Conservation (phyloP, 139 green algal species). For the Chlorella sp. region DNA sequence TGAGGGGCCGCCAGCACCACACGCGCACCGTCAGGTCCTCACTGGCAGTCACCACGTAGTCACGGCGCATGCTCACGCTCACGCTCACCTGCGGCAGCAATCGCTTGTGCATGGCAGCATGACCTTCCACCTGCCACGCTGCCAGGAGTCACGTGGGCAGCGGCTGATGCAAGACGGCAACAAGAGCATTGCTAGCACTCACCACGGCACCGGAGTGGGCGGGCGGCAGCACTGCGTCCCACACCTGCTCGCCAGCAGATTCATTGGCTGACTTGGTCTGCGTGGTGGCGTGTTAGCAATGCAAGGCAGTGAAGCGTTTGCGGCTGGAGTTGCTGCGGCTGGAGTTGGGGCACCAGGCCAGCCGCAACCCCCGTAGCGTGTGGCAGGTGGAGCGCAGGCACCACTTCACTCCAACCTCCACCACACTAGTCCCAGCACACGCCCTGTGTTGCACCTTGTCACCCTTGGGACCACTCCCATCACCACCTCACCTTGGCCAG, state of each 20-base stretch:
- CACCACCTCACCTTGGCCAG: neutral
- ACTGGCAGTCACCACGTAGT: constrained; percentile 13
- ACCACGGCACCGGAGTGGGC: too few relatives aligned
- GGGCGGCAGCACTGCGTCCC: too few relatives aligned
- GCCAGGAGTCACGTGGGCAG: too few relatives aligned
- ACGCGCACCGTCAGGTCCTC: constrained; percentile 27
- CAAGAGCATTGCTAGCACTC: too few relatives aligned
- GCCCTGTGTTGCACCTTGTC: neutral
- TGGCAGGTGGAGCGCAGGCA: too few relatives aligned
- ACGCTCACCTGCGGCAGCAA: neutral
- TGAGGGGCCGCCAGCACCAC: constrained; percentile 18
- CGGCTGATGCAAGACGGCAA: too few relatives aligned
- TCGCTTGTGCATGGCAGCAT: neutral
- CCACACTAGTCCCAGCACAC: neutral
- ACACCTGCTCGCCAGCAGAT: too few relatives aligned
- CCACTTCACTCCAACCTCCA: neutral
- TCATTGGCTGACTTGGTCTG: too few relatives aligned
- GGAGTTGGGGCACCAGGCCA: too few relatives aligned
- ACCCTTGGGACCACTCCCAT: neutral
- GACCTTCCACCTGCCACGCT: neutral
- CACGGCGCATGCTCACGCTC: neutral
- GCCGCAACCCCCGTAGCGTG: too few relatives aligned
- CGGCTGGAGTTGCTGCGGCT: too few relatives aligned
- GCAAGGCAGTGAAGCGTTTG: neutral
- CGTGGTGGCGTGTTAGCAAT: neutral